phyloP scores from a whole-genome alignment of 257 asterid genomes.

The Plectranthus barbatus region DNA sequence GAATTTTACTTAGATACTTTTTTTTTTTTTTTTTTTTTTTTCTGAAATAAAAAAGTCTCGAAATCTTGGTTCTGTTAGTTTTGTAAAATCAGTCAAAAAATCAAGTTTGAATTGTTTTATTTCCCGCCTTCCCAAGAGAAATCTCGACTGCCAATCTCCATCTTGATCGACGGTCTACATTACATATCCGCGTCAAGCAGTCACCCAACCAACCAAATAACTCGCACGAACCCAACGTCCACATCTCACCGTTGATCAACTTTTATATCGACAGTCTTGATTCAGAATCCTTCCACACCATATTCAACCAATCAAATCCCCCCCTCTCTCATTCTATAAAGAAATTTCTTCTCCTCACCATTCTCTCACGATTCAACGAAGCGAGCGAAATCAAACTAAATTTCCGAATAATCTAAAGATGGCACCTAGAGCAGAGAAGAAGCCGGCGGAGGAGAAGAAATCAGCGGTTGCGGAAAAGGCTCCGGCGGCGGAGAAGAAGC shows the following conservation, averaged over 20 bases:
- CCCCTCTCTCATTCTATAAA: not conserved
- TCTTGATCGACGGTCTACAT: not conserved
- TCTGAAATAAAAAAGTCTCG: no score
- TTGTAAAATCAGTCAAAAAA: no score
- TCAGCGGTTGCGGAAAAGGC: constrained; percentile 30
- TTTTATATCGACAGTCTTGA: not conserved
- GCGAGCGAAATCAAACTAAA: not conserved
- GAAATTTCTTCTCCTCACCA: not conserved
- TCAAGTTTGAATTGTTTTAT: no score
- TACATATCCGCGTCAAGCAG: not conserved
- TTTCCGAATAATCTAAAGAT: no score
- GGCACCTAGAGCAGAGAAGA: no score
- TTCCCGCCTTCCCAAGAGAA: no score
- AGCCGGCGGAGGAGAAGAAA: no score
- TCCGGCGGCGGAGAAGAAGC: no score
- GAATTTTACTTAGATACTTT: no score
- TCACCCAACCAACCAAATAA: not conserved
- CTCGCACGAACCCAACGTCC: not conserved
- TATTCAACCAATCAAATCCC: constrained; percentile 5
- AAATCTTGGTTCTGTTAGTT: no score
- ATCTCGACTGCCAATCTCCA: no score
- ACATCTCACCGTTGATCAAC: not conserved
- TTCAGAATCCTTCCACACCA: not conserved
- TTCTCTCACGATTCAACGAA: not conserved
- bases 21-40: no score